phyloP scores from a whole-genome alignment of 257 asterid genomes.

The Solanum clarkiae region DNA sequence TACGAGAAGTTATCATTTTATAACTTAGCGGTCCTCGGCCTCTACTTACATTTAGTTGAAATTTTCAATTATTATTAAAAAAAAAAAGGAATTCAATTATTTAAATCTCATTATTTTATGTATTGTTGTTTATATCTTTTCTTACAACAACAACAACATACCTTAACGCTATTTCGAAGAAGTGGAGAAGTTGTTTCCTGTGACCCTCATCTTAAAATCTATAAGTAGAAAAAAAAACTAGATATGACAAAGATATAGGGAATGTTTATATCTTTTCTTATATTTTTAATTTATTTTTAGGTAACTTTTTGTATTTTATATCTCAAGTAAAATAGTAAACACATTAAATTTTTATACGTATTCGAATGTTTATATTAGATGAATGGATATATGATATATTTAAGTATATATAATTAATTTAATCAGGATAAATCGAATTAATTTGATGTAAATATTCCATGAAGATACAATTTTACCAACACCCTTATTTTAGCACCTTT shows the following conservation, averaged over 20 bases:
- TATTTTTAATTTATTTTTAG: too few relatives aligned
- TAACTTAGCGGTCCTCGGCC: not conserved
- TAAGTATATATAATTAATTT: not conserved
- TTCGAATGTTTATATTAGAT: not conserved
- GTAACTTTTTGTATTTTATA: too few relatives aligned
- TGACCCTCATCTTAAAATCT: too few relatives aligned
- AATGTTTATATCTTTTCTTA: not conserved
- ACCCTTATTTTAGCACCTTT: too few relatives aligned
- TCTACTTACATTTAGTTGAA: not conserved
- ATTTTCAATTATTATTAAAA: not conserved
- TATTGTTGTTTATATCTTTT: not conserved
- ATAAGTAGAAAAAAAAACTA: too few relatives aligned
- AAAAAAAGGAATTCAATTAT: not conserved
- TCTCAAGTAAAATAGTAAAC: too few relatives aligned
- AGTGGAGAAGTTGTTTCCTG: too few relatives aligned
- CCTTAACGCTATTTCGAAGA: too few relatives aligned
- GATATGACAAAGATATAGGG: too few relatives aligned
- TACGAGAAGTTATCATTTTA: not conserved
- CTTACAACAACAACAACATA: too few relatives aligned
- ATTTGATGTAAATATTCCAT: not conserved
- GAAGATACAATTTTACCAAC: not conserved
- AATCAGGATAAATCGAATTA: not conserved
- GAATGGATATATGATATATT: too few relatives aligned
- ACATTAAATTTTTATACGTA: not conserved
- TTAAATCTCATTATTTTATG: not conserved